Evolutionary conservation across 768 basidiomycete species (phyloP).

Genomic region (Auricularia sp.): DNA sequence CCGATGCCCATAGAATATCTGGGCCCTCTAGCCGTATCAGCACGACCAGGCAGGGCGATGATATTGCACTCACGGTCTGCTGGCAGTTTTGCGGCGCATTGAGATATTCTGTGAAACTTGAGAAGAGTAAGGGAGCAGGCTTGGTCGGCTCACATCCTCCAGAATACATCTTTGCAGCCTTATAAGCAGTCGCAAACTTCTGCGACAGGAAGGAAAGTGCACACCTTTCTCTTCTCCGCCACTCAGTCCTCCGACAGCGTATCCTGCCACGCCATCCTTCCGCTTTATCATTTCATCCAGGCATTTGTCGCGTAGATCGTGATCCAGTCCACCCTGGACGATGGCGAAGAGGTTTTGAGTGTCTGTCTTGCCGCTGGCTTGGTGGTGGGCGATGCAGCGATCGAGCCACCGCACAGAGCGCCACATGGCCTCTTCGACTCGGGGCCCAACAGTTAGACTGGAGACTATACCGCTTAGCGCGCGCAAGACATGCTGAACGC

Average conservation of each 20-base stretch:
- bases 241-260: constrained; percentile 78
- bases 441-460: constrained; percentile 67
- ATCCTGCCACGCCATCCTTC: constrained; percentile 70
- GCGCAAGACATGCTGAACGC: constrained; percentile 1
- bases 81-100: constrained; percentile 71
- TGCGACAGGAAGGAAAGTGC: constrained; percentile 5
- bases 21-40: constrained; percentile 41
- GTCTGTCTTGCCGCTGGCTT: constrained; percentile 50
- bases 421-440: constrained; percentile 82
- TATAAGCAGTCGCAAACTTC: background rate
- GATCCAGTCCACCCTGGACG: constrained; percentile 78
- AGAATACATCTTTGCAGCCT: constrained; percentile 54
- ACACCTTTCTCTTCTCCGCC: constrained; percentile 87
- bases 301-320: constrained; percentile 60
- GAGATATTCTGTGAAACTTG: constrained; percentile 44
- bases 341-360: constrained; percentile 86
- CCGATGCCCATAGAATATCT: constrained; percentile 91
- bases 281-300: constrained; percentile 73
- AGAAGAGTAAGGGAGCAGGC: background rate
- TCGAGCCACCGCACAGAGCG: constrained; percentile 86
- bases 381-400: constrained; percentile 70
- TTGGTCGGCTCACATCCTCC: constrained; percentile 54
- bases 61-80: constrained; percentile 48
- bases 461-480: constrained; percentile 40
- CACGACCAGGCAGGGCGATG: background rate